Evolutionary conservation across 2,329 filamentous ascomycete species (phyloP).

Genomic region (Aspergillus quadricinctus): DNA sequence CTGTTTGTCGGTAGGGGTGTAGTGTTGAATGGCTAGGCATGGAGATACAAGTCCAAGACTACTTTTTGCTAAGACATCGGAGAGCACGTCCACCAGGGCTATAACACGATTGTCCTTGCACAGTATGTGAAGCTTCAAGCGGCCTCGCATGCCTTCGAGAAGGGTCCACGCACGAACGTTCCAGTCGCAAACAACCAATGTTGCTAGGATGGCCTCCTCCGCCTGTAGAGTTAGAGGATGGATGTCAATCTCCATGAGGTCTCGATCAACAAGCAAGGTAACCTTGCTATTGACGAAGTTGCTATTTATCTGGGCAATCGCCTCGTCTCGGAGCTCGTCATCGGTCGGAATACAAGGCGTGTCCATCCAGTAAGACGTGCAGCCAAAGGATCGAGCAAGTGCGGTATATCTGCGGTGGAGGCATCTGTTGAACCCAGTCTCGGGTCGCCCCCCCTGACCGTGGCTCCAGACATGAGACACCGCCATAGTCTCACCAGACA

Average conservation of each 20-base stretch:
- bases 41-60: constrained; percentile 3
- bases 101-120: constrained; percentile 11
- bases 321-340: constrained; percentile 17
- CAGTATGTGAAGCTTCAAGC: constrained; percentile 8
- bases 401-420: constrained; percentile 19
- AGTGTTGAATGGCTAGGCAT: constrained; percentile 6
- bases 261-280: constrained; percentile 19
- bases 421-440: constrained; percentile 20
- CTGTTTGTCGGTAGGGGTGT: neutral
- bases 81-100: constrained; percentile 1
- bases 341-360: constrained; percentile 24
- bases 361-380: constrained; percentile 30
- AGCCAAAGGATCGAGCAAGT: constrained; percentile 15
- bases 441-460: constrained; percentile 21
- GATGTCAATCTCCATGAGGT: constrained; percentile 24
- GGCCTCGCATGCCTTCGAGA: constrained; percentile 17
- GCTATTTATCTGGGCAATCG: constrained; percentile 20
- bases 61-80: neutral
- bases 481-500: constrained; percentile 12
- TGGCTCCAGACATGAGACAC: constrained; percentile 25
- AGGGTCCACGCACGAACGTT: constrained; percentile 25
- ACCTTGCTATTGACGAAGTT: constrained; percentile 18
- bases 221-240: constrained; percentile 6
- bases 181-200: constrained; percentile 22
- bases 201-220: constrained; percentile 13